These are phyloP conservation scores for Psilocybe cyanescens DNA, from an alignment of 768 basidiomycete species.

Conservation along the genomic window DNA sequence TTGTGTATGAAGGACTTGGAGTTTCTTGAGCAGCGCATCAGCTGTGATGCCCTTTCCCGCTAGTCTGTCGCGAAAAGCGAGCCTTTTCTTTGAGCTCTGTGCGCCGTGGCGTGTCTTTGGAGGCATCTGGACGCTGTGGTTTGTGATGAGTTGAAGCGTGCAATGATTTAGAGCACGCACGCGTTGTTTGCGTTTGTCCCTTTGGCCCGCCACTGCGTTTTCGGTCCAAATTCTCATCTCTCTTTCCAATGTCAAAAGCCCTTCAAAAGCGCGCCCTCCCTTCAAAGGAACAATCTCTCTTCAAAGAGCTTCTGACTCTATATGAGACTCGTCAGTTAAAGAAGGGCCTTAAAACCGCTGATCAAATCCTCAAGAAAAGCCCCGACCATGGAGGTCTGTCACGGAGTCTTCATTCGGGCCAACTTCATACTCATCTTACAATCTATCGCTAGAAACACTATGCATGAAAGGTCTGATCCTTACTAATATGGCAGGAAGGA, in stretches of 20 bases:
- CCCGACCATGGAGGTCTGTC: constrained; percentile 92
- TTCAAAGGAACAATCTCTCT: constrained; percentile 82
- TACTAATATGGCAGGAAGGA: constrained; percentile 71
- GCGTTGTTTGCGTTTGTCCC: constrained; percentile 48
- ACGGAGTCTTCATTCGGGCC: not conserved
- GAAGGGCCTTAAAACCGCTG: constrained; percentile 88
- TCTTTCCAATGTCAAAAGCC: constrained; percentile 39
- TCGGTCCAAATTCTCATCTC: constrained; percentile 11
- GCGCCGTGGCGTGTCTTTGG: constrained; percentile 71
- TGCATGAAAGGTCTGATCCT: constrained; percentile 95
- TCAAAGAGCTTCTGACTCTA: constrained; percentile 82
- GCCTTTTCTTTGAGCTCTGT: constrained; percentile 58
- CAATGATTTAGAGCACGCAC: constrained; percentile 22
- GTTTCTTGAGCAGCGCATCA: constrained; percentile 84
- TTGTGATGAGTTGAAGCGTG: constrained; percentile 4
- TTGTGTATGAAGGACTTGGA: constrained; percentile 77
- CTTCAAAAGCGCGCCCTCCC: constrained; percentile 61
- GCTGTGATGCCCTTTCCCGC: constrained; percentile 75
- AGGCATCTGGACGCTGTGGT: constrained; percentile 52
- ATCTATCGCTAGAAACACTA: constrained; percentile 70
- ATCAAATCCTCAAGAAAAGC: constrained; percentile 93
- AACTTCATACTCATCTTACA: constrained; percentile 6
- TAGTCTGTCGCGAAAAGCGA: constrained; percentile 83
- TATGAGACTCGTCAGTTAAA: constrained; percentile 92
- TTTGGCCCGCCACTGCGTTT: constrained; percentile 17